Evolutionary conservation across 495 filamentous ascomycete species (phyloP), one percentile per base, ranked within the genome.

Genomic region (Penicillium roqueforti): DNA sequence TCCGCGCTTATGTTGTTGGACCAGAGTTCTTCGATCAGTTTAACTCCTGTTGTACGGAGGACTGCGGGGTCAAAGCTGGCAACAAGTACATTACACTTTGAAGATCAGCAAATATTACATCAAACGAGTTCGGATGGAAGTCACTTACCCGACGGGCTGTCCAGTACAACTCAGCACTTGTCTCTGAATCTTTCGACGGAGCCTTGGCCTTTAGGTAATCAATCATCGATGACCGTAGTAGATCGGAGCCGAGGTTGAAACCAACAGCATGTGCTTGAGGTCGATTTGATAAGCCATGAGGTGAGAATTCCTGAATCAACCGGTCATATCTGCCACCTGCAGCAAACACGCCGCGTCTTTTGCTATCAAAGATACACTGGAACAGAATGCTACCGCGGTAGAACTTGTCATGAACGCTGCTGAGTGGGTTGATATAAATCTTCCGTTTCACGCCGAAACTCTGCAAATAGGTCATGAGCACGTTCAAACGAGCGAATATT

Each of bases 251-350:
- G 32, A 98, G 73, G 58, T 92, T 92, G 63, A 97, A 95, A 3
- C 93, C 93, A 34, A 97, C 93, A 9, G 89, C 92, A 60, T 92
- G 89, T 4, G 72, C 68, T 40, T 74, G 73, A 6, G 69, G 59
- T 29, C 69, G 67, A 29, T 51, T 74, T 29, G 72, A 68, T 38
- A 74, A 36, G 32, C 68, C 66, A 37, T 70, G 73, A 5, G 75
- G 73, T 26, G 68, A 61, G 22, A 75, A 75, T 29, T 77, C 71
- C 47, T 74, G 71, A 32, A 98, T 92, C 39, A 98, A 73, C 19
- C 80, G 79, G 65, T 98, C 93, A 67, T 97, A 98, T 25, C 93
- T 85, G 25, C 93, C 93, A 44, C 93, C 93, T 31, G 92, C 93
- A 1, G 92, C 93, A 59, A 98, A 90, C 9, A 97, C 88, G 58